Percentiles rank a stretch among this genome's conserved stretches.
phyloP scores from a whole-genome alignment of 345 rosid species.

The Cardamine resedifolia region DNA sequence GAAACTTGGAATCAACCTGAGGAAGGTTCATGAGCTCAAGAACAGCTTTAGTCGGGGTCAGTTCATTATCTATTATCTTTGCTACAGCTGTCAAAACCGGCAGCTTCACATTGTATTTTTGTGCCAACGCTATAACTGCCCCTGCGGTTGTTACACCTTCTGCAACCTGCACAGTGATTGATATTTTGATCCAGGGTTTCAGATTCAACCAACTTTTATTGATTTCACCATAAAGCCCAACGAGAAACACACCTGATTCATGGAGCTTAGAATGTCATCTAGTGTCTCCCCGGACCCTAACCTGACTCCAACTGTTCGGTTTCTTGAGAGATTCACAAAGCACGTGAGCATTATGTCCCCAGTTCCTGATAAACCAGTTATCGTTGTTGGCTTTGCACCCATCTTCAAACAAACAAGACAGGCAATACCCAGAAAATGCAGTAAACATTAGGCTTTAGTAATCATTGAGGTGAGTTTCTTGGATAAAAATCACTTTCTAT shows the following conservation, averaged over 20 bases:
- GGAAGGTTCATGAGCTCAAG: slow-evolving; percentile 85
- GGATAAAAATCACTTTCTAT: not conserved
- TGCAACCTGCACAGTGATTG: slow-evolving; percentile 55
- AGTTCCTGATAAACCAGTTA: slow-evolving; percentile 88
- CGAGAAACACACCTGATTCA: slow-evolving; percentile 71
- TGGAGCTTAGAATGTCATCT: slow-evolving; percentile 71
- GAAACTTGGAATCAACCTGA: slow-evolving; percentile 48
- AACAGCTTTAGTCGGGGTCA: slow-evolving; percentile 83
- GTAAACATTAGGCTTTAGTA: slow-evolving; percentile 1
- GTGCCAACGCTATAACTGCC: slow-evolving; percentile 91
- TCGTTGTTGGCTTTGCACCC: slow-evolving; percentile 92
- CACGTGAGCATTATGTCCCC: slow-evolving; percentile 98
- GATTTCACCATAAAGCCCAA: slow-evolving; percentile 12
- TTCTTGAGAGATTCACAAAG: slow-evolving; percentile 91
- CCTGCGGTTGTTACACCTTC: slow-evolving; percentile 98
- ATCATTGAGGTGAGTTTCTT: not conserved
- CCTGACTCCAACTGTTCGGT: slow-evolving; percentile 83
- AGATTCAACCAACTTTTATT: slow-evolving; percentile 1
- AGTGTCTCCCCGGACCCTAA: slow-evolving; percentile 94
- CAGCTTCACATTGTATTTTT: slow-evolving; percentile 89
- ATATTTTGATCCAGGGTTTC: not conserved
- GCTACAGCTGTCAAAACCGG: slow-evolving; percentile 96
- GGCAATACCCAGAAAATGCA: not conserved
- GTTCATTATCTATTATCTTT: slow-evolving; percentile 78
- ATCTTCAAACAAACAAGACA: slow-evolving; percentile 47